phyloP scores from a whole-genome alignment of 2,329 filamentous ascomycete species.

The Neonectria neomacrospora region DNA sequence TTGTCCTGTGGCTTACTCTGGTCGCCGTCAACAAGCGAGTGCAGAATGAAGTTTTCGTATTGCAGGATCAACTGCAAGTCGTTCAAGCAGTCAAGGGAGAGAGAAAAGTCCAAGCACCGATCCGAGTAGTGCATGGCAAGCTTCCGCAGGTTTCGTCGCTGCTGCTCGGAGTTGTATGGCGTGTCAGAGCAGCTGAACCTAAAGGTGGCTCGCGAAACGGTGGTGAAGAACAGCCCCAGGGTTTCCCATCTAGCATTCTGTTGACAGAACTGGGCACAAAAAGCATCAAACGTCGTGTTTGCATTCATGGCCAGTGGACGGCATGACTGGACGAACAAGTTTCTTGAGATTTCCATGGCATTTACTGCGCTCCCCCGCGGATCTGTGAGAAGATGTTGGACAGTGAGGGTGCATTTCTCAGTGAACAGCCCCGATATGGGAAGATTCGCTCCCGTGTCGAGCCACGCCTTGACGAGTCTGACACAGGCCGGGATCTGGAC shows the following conservation, averaged over 20 bases:
- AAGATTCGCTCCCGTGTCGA: slow-evolving; percentile 12
- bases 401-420: neutral
- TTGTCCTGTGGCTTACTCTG: slow-evolving; percentile 49
- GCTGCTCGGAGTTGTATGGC: slow-evolving; percentile 28
- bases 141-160: slow-evolving; percentile 29
- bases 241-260: slow-evolving; percentile 41
- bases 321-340: slow-evolving; percentile 23
- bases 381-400: neutral
- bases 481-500: slow-evolving; percentile 5
- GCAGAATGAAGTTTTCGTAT: slow-evolving; percentile 59
- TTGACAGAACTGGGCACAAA: slow-evolving; percentile 29
- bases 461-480: slow-evolving; percentile 7
- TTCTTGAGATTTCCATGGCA: slow-evolving; percentile 13
- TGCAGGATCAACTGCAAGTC: slow-evolving; percentile 58
- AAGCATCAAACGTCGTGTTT: slow-evolving; percentile 17
- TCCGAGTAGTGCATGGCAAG: slow-evolving; percentile 37
- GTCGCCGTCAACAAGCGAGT: slow-evolving; percentile 56
- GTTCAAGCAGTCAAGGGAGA: slow-evolving; percentile 50
- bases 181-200: slow-evolving; percentile 24
- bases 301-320: slow-evolving; percentile 14
- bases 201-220: slow-evolving; percentile 38
- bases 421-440: slow-evolving; percentile 15
- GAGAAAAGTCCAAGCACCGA: slow-evolving; percentile 38
- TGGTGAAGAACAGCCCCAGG: slow-evolving; percentile 39
- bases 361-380: neutral